Base-by-base conservation (phyloP, 805 yeast genomes). In the Ogataea kodamae region DNA sequence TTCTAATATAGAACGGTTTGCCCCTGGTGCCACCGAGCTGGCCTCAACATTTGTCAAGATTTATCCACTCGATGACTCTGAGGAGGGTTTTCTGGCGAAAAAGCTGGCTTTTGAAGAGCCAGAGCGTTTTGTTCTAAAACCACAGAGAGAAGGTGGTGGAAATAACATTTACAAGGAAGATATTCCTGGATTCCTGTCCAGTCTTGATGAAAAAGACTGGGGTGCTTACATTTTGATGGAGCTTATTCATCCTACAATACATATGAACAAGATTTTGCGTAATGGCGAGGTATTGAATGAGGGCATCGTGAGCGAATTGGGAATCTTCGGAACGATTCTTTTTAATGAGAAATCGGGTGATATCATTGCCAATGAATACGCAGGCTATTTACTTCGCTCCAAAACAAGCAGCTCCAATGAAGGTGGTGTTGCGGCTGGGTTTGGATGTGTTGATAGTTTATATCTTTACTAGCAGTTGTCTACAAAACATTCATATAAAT, bases 371-470 rank as follows among this genome's bases (percentile, higher is more conserved):
- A 92, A 92, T 57, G 74, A 75, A 24, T 73, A 73, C 43, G 76
- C 88, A 2, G 97, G 97, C 5, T 86, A 85, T 76, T 67, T 92
- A 45, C 65, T 92, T 48, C 77, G 98, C 62, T 83, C 96, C 1
- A 92, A 92, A 59, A 76, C 88, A 37, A 81, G 85, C 45, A 65
- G 81, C 3, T 82, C 95, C 34, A 80, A 92, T 59, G 99, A 92
- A 65, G 98, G 98, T 22, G 99, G 99, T 23, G 97, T 92, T 20
- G 97, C 97, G 14, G 98, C 98, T 10, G 99, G 99, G 1, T 90
- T 85, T 61, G 99, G 97, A 5, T 88, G 97, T 59, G 85, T 92
- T 24, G 98, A 92, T 59, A 83, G 88, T 52, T 69, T 88, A 22
- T 75, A 78, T 40, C 62, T 86, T 25, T 67, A 70, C 22, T 25